These are phyloP conservation scores for Amaranthus hypochondriacus DNA, from an alignment of 148 eudicot species.

Conservation along the genomic window DNA sequence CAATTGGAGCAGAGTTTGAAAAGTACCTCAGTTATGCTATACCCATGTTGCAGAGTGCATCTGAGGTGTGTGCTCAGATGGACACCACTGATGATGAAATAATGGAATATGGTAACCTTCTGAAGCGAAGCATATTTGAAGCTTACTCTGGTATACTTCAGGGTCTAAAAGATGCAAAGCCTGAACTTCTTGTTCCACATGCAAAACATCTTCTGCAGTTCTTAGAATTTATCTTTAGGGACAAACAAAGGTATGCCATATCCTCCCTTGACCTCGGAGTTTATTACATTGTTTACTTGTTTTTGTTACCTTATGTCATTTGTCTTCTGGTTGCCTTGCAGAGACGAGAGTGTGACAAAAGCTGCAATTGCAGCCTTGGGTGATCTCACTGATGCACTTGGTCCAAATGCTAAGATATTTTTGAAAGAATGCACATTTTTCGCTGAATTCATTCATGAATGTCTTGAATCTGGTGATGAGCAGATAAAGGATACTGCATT, in stretches of 20 bases:
- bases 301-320: background rate
- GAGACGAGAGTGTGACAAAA: constrained; percentile 62
- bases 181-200: constrained; percentile 57
- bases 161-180: constrained; percentile 64
- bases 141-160: constrained; percentile 82
- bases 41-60: constrained; percentile 67
- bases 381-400: constrained; percentile 68
- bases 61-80: constrained; percentile 64
- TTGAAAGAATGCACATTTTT: constrained; percentile 41
- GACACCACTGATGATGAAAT: constrained; percentile 56
- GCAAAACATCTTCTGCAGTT: constrained; percentile 68
- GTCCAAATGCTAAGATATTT: constrained; percentile 39
- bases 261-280: background rate
- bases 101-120: constrained; percentile 57
- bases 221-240: constrained; percentile 50
- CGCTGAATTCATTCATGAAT: constrained; percentile 46
- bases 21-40: constrained; percentile 56
- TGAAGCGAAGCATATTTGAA: constrained; percentile 62
- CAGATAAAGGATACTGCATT: constrained; percentile 58
- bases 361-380: constrained; percentile 69
- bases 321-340: constrained; percentile 17
- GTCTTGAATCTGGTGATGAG: constrained; percentile 54
- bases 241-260: constrained; percentile 39
- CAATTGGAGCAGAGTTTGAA: constrained; percentile 65
- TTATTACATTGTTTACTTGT: background rate